Evolutionary conservation across 805 yeast genomes (phyloP), one percentile per base, ranked within the genome.

Genomic region (Candida takata): DNA sequence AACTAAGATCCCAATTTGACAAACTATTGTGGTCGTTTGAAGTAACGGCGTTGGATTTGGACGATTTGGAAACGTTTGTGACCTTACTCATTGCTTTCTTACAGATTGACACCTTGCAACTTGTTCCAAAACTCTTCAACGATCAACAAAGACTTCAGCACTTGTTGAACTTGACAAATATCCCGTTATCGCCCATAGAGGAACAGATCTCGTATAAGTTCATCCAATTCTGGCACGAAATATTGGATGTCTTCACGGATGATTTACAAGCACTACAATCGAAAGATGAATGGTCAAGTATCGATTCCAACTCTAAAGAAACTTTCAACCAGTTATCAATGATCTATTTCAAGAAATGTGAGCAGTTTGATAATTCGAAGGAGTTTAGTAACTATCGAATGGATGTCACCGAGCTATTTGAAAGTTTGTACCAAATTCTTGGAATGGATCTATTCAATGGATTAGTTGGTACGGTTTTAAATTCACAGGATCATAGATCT

Each of bases 381-480:
- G 94, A 81, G 44, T 84, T 87, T 49, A 58, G 60, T 16, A 69
- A 75, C 18, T 90, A 76, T 56, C 69, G 97, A 47, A 61, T 74
- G 23, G 90, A 82, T 42, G 80, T 82, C 8, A 72, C 80, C 1
- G 97, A 92, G 47, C 65, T 88, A 26, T 73, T 84, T 44, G 92
- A 86, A 36, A 65, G 75, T 0, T 58, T 80, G 2, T 84, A 80
- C 62, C 73, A 86, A 1, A 63, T 84, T 5, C 64, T 85, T 25
- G 84, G 83, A 26, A 36, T 55, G 0, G 60, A 67, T 2, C 55
- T 84, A 25, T 73, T 72, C 43, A 60, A 62, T 5, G 64, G 58
- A 15, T 54, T 84, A 20, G 46, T 63, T 1, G 47, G 51, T 7
- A 62, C 62, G 24, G 55, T 74, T 2, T 38, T 57, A 5, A 37